Percentiles rank a stretch among this genome's conserved stretches.
Evolutionary conservation across 2,329 filamentous ascomycete species (phyloP).

Genomic region (Canariomyces notabilis): DNA sequence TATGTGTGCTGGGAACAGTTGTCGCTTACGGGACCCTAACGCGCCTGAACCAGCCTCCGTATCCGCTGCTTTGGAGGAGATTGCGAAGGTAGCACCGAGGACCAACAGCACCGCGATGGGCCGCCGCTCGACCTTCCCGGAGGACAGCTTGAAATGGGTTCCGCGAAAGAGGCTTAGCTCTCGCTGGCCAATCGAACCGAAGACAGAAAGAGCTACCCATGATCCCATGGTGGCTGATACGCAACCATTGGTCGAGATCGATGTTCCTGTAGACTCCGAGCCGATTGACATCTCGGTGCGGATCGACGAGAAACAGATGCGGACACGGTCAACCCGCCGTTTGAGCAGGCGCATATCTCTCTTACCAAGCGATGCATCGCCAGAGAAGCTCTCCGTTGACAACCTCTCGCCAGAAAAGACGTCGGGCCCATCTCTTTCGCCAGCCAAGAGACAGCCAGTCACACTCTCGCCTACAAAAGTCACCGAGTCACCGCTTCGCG

Average conservation of each 20-base stretch:
- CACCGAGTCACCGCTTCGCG: slow-evolving; percentile 21
- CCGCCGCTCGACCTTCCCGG: slow-evolving; percentile 21
- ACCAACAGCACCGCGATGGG: neutral
- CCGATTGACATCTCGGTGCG: slow-evolving; percentile 14
- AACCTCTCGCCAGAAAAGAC: slow-evolving; percentile 17
- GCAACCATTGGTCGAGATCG: slow-evolving; percentile 24
- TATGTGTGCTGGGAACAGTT: slow-evolving; percentile 3
- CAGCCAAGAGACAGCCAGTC: slow-evolving; percentile 17
- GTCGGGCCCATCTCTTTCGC: slow-evolving; percentile 12
- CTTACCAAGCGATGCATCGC: slow-evolving; percentile 17
- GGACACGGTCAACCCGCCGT: slow-evolving; percentile 25
- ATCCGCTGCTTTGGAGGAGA: slow-evolving; percentile 10
- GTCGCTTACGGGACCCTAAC: neutral
- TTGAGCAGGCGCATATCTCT: slow-evolving; percentile 28
- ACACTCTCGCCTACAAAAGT: slow-evolving; percentile 25
- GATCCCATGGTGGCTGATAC: slow-evolving; percentile 20
- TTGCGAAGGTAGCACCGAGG: neutral
- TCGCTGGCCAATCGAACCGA: slow-evolving; percentile 29
- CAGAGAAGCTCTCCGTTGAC: slow-evolving; percentile 17
- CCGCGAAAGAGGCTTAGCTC: slow-evolving; percentile 31
- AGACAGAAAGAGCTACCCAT: slow-evolving; percentile 1
- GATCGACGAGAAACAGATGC: slow-evolving; percentile 22
- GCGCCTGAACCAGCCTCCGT: slow-evolving; percentile 10
- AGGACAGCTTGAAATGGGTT: slow-evolving; percentile 23
- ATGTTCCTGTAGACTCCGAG: slow-evolving; percentile 12